Evolutionary conservation across 768 basidiomycete genomes (phyloP).

Genomic region (Suillus ampliporus): DNA sequence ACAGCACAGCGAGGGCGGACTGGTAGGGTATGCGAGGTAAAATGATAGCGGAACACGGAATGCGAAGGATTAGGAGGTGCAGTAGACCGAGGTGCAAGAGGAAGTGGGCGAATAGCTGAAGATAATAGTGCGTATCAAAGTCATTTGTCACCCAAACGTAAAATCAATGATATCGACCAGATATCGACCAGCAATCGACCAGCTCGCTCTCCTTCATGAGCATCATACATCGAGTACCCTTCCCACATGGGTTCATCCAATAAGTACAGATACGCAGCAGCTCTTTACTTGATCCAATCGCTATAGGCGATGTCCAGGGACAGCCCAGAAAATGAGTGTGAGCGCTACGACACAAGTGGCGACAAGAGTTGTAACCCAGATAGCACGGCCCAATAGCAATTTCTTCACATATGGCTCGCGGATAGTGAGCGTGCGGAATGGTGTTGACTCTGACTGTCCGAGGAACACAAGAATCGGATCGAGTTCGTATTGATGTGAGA

Average conservation of each 20-base stretch:
- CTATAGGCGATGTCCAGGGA: conserved; percentile 90
- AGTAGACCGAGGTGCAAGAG: conserved; percentile 7
- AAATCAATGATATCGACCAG: conserved; percentile 10
- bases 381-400: conserved; percentile 84
- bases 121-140: conserved; percentile 10
- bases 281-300: not conserved
- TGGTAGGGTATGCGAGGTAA: conserved; percentile 3
- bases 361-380: conserved; percentile 89
- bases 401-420: conserved; percentile 95
- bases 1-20: conserved; percentile 8
- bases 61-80: conserved; percentile 1
- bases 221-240: conserved; percentile 11
- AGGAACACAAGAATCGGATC: conserved; percentile 95
- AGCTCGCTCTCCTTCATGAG: conserved; percentile 7
- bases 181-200: no score
- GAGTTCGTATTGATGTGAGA: conserved; percentile 96
- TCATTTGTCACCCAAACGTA: conserved; percentile 6
- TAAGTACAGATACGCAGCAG: conserved; percentile 2
- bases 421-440: conserved; percentile 91
- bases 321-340: conserved; percentile 94
- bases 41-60: conserved; percentile 11
- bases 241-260: not conserved
- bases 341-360: conserved; percentile 76
- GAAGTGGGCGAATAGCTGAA: conserved; percentile 2
- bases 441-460: conserved; percentile 94